Evolutionary conservation across 768 basidiomycete species (phyloP), one percentile per base, ranked within the genome.

Genomic region (Tulasnella sp.): DNA sequence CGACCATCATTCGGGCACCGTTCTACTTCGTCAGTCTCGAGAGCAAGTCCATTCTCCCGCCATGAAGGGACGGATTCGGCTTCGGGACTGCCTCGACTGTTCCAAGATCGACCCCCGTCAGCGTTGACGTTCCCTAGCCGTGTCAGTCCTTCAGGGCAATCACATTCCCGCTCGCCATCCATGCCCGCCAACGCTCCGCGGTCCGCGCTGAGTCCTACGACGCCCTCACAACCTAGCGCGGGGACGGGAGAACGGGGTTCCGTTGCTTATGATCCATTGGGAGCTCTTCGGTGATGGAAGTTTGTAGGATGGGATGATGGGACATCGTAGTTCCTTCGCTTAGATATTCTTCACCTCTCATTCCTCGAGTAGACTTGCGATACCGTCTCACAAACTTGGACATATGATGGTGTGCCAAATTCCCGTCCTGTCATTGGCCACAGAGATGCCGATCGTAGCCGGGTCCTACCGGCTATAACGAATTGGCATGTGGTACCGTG

Each of bases 401-500:
- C 46, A 51, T 51, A 51, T 51, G 51, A 23, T 51, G n/a, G n/a
- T n/a, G 23, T n/a, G 51, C 51, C 10, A 51, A 42, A 51, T 51
- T 51, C 23, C n/a, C 51, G n/a, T 51, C 5, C 51, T 51, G 51
- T n/a, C 51, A 51, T 51, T 51, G 51, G 51, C 51, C 51, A 51
- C 51, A 51, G 51, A 20, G 51, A 51, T 51, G 51, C 51, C 51
- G 51, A 51, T 51, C 51, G 51, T 51, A 51, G 51, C 51, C 51
- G 51, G 51, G 51, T 51, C 51, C 23, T 51, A 51, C 51, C 51
- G 51, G 51, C n/a, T 51, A 51, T 51, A 23, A 51, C 5, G 20
- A 20, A 51, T n/a, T 51, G 46, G n/a, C 61, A 67, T 67, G 61
- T 67, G 61, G 61, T 67, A 67, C 61, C 61, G 61, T 67, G 61